These are phyloP conservation scores for Schizophyllum commune DNA, from an alignment of 1,284 basidiomycete species.

Conservation along the genomic window DNA sequence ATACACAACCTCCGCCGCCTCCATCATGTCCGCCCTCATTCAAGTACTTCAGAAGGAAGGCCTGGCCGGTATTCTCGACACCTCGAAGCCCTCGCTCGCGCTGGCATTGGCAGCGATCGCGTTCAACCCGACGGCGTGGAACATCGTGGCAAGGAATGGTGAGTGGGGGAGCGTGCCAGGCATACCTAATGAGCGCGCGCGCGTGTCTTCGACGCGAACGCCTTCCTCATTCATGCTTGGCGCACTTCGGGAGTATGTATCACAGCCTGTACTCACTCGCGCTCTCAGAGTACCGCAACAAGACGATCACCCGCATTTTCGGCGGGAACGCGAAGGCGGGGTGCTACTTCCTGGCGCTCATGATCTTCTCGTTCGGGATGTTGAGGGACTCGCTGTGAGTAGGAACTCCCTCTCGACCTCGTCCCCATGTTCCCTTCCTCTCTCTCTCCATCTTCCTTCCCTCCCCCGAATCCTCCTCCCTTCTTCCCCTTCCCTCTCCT, in stretches of 20 bases:
- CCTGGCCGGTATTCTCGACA: constrained; percentile 36
- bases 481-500: not conserved
- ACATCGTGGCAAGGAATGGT: constrained; percentile 92
- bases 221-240: not conserved
- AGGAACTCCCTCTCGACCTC: not conserved
- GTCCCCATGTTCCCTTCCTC: too few species aligned
- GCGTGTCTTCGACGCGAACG: not conserved
- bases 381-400: constrained; percentile 82
- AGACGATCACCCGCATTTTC: constrained; percentile 77
- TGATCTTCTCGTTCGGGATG: constrained; percentile 84
- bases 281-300: constrained; percentile 74
- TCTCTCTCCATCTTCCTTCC: not conserved
- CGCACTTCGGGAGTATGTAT: too few species aligned
- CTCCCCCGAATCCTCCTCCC: not conserved
- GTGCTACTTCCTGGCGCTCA: constrained; percentile 87
- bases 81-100: constrained; percentile 57
- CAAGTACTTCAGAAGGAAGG: not conserved
- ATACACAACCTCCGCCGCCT: not conserved
- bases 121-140: constrained; percentile 96
- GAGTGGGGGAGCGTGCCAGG: not conserved
- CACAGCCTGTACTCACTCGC: too few species aligned
- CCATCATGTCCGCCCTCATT: not conserved
- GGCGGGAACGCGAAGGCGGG: constrained; percentile 53
- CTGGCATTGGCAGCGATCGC: constrained; percentile 58
- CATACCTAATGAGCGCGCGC: not conserved